Evolutionary conservation across 2,329 filamentous ascomycete genomes (phyloP), one percentile per base, ranked within the genome.

Genomic region (Nannizzia gypsea): DNA sequence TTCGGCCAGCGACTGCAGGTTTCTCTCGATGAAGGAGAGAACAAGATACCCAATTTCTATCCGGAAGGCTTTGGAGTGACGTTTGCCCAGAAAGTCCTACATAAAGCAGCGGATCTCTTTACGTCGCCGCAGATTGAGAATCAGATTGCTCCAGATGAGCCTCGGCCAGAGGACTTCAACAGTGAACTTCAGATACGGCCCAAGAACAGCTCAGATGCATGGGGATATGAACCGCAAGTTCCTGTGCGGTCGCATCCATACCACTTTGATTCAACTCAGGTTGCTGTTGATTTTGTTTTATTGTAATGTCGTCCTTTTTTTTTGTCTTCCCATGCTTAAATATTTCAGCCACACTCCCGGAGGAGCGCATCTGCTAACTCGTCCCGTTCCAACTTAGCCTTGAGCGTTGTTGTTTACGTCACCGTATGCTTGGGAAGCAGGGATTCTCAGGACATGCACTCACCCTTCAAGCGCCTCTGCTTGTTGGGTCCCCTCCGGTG

Each of bases 261-360:
- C 40, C 67, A 67, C 9, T 63, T 70, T 17, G 67, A 67, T 56
- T 57, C 64, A 11, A 64, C 66, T 3, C 68, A 70, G 62, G 63
- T 67, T 31, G 69, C 67, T 4, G 63, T 71, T 58, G 68, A 70
- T 48, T 71, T 71, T 59, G 66, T 71, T 17, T 65, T 71, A 26
- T 64, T 63, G 65, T 67, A 64, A 56, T 15, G 46, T 44, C 46
- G 9, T 22, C 22, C 24, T 9, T 13, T 50, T 31, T 48, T 13
- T 28, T 17, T 52, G 13, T 20, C 17, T 24, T 28, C 26, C n/a
- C 34, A 42, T 9, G n/a, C n/a, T n/a, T n/a, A n/a, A n/a, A n/a
- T n/a, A n/a, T n/a, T n/a, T n/a, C n/a, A n/a, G n/a, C n/a, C n/a
- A n/a, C n/a, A n/a, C n/a, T n/a, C n/a, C n/a, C n/a, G n/a, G n/a